Evolutionary conservation across 1,284 basidiomycete species (phyloP), one percentile per base, ranked within the genome.

Genomic region (Apiotrichum sp.): DNA sequence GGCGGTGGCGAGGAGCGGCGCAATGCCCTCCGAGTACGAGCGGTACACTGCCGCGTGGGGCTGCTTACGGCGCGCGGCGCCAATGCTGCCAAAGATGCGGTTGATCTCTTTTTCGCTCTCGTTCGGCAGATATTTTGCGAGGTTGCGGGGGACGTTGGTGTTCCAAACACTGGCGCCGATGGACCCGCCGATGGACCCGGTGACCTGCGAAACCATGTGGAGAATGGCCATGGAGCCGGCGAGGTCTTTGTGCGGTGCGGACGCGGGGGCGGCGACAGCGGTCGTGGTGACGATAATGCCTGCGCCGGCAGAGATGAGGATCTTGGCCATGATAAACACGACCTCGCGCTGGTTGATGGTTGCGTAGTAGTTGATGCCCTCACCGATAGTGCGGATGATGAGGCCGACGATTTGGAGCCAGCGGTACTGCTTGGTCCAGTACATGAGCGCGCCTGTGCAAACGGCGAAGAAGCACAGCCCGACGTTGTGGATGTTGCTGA

Each of bases 401-500:
- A 69, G 58, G 41, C 68, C 68, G 32, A 41, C 54, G 42, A 72
- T 51, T 55, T 72, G 71, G 44, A 42, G 33, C 22, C 32, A 53
- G 65, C 77, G 77, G 72, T 73, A 78, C 3, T 74, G 65, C 43
- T 74, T 70, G 32, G 74, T 76, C 56, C 56, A 65, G 3, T 72
- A 65, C 59, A 68, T 62, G 34, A 72, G 56, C 9, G 72, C 49
- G 9, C 75, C 77, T 8, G 70, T 70, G 34, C 69, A 39, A 32
- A 59, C 35, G 32, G 68, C 72, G 46, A 72, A 67, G 50, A 62
- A 50, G 58, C 70, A 74, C 13, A 74, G 63, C 9, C 62, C 67
- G 5, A 62, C 56, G 14, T 52, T 60, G 16, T 50, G 52, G 5
- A 53, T 59, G 56, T 63, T 61, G 14, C 50, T 47, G 55, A 60